phyloP scores from a whole-genome alignment of 2,329 filamentous ascomycete genomes.

The Botrytis pseudocinerea region DNA sequence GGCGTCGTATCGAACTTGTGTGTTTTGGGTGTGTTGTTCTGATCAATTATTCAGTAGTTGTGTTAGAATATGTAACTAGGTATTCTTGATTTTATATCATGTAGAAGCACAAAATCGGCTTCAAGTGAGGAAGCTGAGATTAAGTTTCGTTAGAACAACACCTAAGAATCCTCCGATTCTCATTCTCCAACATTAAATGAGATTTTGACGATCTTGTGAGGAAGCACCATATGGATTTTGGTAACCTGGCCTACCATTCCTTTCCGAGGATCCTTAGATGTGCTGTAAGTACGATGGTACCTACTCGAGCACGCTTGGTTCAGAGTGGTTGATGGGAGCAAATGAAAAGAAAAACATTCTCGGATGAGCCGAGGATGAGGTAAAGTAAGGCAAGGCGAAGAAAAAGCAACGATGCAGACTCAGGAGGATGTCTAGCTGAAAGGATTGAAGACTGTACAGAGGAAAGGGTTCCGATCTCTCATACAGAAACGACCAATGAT shows the following conservation, averaged over 20 bases:
- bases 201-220: constrained; percentile 6
- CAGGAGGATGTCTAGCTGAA: not conserved
- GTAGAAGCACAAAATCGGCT: not conserved
- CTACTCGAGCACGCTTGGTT: not conserved
- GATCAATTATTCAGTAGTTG: not conserved
- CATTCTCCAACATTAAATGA: not conserved
- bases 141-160: not conserved
- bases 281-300: not conserved
- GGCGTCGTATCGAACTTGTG: not conserved
- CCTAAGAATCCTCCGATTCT: not conserved
- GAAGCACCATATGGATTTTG: constrained; percentile 3
- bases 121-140: not conserved
- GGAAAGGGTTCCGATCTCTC: not conserved
- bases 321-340: not conserved
- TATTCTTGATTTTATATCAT: not conserved
- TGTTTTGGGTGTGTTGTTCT: not conserved
- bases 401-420: not conserved
- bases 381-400: not conserved
- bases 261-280: not conserved
- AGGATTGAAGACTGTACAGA: not conserved
- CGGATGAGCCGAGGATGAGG: not conserved
- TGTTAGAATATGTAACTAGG: too few species aligned
- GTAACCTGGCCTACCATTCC: not conserved
- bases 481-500: not conserved
- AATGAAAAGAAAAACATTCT: not conserved